Evolutionary conservation across 257 asterid genomes (phyloP), one percentile per base, ranked within the genome.

Genomic region (Solanum dulcamara): DNA sequence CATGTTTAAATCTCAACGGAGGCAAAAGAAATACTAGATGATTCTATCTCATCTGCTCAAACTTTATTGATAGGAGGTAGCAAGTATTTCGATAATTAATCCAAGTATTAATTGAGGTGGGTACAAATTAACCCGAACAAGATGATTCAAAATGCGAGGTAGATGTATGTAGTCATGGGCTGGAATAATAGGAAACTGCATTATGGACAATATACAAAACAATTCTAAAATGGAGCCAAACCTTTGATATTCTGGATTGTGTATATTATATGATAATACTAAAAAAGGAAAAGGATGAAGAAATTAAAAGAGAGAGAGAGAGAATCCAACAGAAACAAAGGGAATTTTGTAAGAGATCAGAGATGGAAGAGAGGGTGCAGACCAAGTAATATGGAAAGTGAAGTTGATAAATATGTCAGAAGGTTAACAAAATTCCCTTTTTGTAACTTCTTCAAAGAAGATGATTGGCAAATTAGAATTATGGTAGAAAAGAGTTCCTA

Each of bases 371-470:
- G 71, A 66, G 74, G 60, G 28, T 33, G 67, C 81, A 44, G 71
- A 55, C 38, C 38, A 50, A 80, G 71, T 83, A 20, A 71, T 79
- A 70, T 79, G 87, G 80, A 83, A 86, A 79, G 91, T 57, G 89
- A 81, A 81, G 64, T 79, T 46, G 83, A 89, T 85, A 83, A 82
- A 50, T 67, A 26, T 87, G 94, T 88, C 90, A 85, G 92, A 79
- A 28, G 42, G 81, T 42, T 77, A 79, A 79, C 28, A 79, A 51
- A 88, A 87, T 84, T 80, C 86, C 85, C 83, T 84, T 81, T 90
- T 90, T 84, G 86, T 90, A 68, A 89, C 88, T 85, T 86, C 85
- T 84, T 83, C 66, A 85, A 37, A 26, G 35, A 48, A 55, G 80
- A 87, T 89, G 88, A 91, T 87, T 86, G 87, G 62, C 83, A 79